phyloP scores from a whole-genome alignment of 2,329 filamentous ascomycete species.

The Teratosphaeria pseudoeucalypti region DNA sequence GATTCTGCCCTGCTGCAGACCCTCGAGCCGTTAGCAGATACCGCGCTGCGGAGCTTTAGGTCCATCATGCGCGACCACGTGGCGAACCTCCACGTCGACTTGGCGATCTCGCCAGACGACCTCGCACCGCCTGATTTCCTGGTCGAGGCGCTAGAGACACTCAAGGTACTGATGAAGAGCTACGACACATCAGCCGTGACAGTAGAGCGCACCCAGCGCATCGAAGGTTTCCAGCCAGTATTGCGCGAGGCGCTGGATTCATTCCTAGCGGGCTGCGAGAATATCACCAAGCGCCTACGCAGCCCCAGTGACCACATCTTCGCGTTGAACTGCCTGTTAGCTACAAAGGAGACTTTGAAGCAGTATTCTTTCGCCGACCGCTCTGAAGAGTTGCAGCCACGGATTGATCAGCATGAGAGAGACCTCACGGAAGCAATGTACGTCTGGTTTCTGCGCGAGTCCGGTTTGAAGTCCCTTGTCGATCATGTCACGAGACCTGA shows the following conservation, averaged over 20 bases:
- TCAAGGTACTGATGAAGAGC: slow-evolving; percentile 71
- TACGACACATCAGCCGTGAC: slow-evolving; percentile 71
- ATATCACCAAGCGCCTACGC: slow-evolving; percentile 52
- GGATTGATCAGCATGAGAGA: slow-evolving; percentile 23
- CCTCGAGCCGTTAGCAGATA: slow-evolving; percentile 58
- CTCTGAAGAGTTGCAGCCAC: slow-evolving; percentile 17
- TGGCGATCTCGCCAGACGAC: slow-evolving; percentile 60
- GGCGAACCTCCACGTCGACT: slow-evolving; percentile 60
- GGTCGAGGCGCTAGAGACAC: slow-evolving; percentile 64
- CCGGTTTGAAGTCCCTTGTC: slow-evolving; percentile 49
- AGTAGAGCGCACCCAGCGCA: slow-evolving; percentile 39
- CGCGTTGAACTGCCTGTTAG: slow-evolving; percentile 58
- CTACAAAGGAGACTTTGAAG: slow-evolving; percentile 46
- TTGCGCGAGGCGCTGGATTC: slow-evolving; percentile 75
- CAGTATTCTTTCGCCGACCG: slow-evolving; percentile 53
- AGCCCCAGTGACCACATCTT: slow-evolving; percentile 57
- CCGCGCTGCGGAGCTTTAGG: slow-evolving; percentile 73
- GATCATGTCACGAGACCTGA: slow-evolving; percentile 22
- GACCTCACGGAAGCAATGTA: slow-evolving; percentile 49
- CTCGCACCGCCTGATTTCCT: slow-evolving; percentile 72
- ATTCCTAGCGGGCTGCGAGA: slow-evolving; percentile 66
- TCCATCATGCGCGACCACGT: slow-evolving; percentile 71
- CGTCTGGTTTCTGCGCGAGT: slow-evolving; percentile 61
- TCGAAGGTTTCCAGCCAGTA: slow-evolving; percentile 63
- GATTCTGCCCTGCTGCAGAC: slow-evolving; percentile 60